Percentiles rank a stretch among this genome's conserved stretches.
Conservation (phyloP, 2,329 filamentous ascomycete species). For the Lasiodiplodia sp. region DNA sequence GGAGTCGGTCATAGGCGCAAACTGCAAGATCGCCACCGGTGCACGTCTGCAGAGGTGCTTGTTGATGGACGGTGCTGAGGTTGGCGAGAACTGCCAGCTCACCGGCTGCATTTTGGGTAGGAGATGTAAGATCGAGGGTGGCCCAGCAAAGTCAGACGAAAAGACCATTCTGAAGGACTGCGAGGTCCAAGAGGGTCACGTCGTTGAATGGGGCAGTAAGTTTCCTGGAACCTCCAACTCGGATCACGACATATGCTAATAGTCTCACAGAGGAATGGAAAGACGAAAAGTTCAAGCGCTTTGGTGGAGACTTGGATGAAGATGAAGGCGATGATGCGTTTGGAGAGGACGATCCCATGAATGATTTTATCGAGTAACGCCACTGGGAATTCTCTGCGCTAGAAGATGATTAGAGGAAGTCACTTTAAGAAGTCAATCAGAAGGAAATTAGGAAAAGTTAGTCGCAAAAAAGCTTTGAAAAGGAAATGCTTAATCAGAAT, state of each 20-base stretch:
- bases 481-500: not conserved
- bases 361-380: conserved; percentile 13
- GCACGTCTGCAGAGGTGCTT: conserved; percentile 86
- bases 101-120: conserved; percentile 88
- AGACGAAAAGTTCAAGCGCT: conserved; percentile 68
- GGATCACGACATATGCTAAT: conserved; percentile 7
- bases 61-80: conserved; percentile 88
- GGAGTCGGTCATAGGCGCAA: conserved; percentile 85
- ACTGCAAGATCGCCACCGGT: conserved; percentile 85
- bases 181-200: conserved; percentile 85
- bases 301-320: conserved; percentile 49
- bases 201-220: conserved; percentile 77
- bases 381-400: conserved; percentile 12
- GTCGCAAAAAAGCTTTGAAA: not conserved
- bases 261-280: conserved; percentile 58
- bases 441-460: not conserved
- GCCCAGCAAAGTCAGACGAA: conserved; percentile 58
- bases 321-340: conserved; percentile 40
- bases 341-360: conserved; percentile 16
- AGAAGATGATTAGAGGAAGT: not conserved
- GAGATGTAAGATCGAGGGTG: conserved; percentile 82
- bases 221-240: conserved; percentile 21
- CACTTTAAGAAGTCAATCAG: not conserved
- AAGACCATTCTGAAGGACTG: conserved; percentile 77
- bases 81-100: conserved; percentile 84